A percentile compares a stretch with the other conserved stretches of the same genome.
Evolutionary conservation across 1,284 basidiomycete species (phyloP).

Genomic region (Heterobasidion irregulare): DNA sequence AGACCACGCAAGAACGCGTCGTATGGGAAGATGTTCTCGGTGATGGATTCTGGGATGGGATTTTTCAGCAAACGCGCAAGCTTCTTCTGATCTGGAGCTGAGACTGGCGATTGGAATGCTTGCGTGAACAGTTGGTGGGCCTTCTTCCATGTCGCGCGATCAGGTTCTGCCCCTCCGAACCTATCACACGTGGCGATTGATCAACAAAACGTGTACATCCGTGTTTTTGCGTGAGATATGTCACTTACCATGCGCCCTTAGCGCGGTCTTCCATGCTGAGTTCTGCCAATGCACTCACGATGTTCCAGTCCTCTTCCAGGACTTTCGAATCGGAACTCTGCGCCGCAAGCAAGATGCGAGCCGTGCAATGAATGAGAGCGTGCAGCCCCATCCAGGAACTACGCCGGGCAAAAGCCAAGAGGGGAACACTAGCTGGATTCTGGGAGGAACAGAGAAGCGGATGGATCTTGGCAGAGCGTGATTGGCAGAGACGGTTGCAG

Average conservation of each 20-base stretch:
- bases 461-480: constrained; percentile 54
- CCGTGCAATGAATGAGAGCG: constrained; percentile 59
- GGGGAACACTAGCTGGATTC: constrained; percentile 57
- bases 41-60: constrained; percentile 42
- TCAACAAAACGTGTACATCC: not conserved
- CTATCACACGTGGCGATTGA: constrained; percentile 10
- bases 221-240: constrained; percentile 4
- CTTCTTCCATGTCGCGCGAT: constrained; percentile 53
- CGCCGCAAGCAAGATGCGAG: constrained; percentile 50
- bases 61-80: constrained; percentile 48
- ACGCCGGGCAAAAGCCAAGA: constrained; percentile 53
- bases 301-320: constrained; percentile 39
- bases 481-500: constrained; percentile 72
- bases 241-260: constrained; percentile 39
- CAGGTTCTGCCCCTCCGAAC: constrained; percentile 36
- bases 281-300: constrained; percentile 45
- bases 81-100: constrained; percentile 44
- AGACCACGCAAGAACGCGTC: constrained; percentile 66
- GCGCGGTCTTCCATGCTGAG: constrained; percentile 62
- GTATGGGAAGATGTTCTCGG: constrained; percentile 61
- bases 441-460: constrained; percentile 67
- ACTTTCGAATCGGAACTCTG: constrained; percentile 35
- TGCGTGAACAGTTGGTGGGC: constrained; percentile 48
- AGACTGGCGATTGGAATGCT: constrained; percentile 48
- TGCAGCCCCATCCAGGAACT: constrained; percentile 71